Base-by-base conservation (phyloP, 2,329 filamentous ascomycete species). In the Diaporthe amygdali region DNA sequence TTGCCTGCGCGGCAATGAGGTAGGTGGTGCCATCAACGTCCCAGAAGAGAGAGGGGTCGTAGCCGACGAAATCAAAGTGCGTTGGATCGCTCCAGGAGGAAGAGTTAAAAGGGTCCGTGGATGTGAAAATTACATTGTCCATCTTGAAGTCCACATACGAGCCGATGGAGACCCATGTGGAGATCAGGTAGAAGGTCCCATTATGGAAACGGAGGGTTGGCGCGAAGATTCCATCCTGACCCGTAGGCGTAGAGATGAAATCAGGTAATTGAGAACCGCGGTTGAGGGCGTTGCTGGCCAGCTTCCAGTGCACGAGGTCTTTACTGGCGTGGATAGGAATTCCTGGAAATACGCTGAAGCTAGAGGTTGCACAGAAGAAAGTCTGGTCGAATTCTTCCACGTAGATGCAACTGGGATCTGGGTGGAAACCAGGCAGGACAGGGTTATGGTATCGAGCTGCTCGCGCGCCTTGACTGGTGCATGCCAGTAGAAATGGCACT, bases 251-350 rank as follows among this genome's bases (percentile, higher is more conserved):
- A 73, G 74, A 77, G 74, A 74, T 77, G 47, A 80, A 70, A 2
- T 79, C 80, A 0, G 83, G 82, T 4, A 87, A 79, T 73, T 86
- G 84, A 0, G 77, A 74, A 44, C 84, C 79, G 5, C 82, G 80
- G 63, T 77, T 82, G 75, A 82, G 81, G 4, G 79, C 83, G 47
- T 84, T 82, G 68, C 81, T 81, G 64, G 79, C 75, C 9, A 81
- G 80, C 69, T 83, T 85, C 86, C 86, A 89, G 66, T 84, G 83
- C 20, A 81, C 74, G 22, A 90, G 76, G 74, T 89, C 86, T 67
- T 81, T 83, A n/a, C 84, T 87, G 2, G 85, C 85, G 74, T 88
- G 84, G 25, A 89, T 82, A 0, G 87, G 86, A 6, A 88, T 78
- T 0, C 86, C 87, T 0, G 87, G 87, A 73, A 88, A 89, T 0